phyloP scores from a whole-genome alignment of 345 rosid species.

The Mangifera indica region DNA sequence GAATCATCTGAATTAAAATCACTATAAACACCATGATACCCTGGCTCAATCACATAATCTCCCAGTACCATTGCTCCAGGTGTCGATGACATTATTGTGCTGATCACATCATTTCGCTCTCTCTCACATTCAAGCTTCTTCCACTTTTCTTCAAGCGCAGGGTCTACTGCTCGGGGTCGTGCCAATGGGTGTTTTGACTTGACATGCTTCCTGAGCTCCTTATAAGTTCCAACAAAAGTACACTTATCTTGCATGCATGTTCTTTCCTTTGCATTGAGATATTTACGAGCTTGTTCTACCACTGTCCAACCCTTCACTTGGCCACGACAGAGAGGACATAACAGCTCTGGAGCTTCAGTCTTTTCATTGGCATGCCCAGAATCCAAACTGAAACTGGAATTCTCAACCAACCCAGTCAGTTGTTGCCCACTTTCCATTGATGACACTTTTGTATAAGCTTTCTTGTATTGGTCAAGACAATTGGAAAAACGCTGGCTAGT shows the following conservation, averaged over 20 bases:
- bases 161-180: conserved; percentile 75
- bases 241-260: conserved; percentile 80
- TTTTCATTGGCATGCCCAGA: conserved; percentile 28
- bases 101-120: conserved; percentile 69
- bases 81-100: conserved; percentile 67
- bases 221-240: conserved; percentile 58
- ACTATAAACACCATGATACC: conserved; percentile 31
- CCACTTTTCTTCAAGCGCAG: conserved; percentile 67
- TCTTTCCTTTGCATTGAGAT: conserved; percentile 66
- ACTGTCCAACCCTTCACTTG: conserved; percentile 95
- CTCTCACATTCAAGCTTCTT: conserved; percentile 68
- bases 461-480: conserved; percentile 84
- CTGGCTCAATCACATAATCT: conserved; percentile 86
- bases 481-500: conserved; percentile 79
- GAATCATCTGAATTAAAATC: conserved; percentile 60
- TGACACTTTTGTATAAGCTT: conserved; percentile 57
- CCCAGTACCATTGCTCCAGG: conserved; percentile 83
- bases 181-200: conserved; percentile 73
- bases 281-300: conserved; percentile 65
- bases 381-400: conserved; percentile 24
- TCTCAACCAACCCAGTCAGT: conserved; percentile 22
- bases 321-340: conserved; percentile 85
- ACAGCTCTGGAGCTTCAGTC: conserved; percentile 57
- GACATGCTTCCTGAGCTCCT: conserved; percentile 71
- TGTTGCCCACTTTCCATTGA: conserved; percentile 31